Evolutionary conservation across 108 stramenopile genomes (phyloP).

Genomic region (Bacterosira constricta): DNA sequence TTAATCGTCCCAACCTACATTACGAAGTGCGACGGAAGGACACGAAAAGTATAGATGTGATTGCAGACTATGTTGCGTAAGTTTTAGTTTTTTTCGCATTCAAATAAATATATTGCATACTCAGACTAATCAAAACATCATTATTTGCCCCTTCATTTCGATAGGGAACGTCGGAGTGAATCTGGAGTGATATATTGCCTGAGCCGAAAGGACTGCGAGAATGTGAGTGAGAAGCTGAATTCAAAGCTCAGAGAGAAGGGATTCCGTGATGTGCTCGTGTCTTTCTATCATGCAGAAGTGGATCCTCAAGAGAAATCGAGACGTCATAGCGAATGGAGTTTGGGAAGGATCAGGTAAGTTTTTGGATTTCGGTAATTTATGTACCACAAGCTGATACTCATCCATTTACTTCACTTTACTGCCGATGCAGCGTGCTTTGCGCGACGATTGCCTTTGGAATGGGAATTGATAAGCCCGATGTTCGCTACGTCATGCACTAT

Average conservation of each 20-base stretch:
- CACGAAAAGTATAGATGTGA: slow-evolving; percentile 69
- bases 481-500: slow-evolving; percentile 97
- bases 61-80: slow-evolving; percentile 77
- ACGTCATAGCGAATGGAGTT: slow-evolving; percentile 92
- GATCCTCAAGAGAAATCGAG: slow-evolving; percentile 66
- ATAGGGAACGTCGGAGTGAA: slow-evolving; percentile 58
- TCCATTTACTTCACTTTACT: no score
- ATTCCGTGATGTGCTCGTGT: slow-evolving; percentile 64
- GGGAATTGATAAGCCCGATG: slow-evolving; percentile 86
- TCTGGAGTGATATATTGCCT: slow-evolving; percentile 98
- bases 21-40: slow-evolving; percentile 94
- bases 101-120: background rate
- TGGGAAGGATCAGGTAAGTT: slow-evolving; percentile 81
- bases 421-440: slow-evolving; percentile 93
- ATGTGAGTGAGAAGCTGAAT: slow-evolving; percentile 71
- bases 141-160: background rate
- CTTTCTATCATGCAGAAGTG: slow-evolving; percentile 97
- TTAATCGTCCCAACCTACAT: slow-evolving; percentile 96
- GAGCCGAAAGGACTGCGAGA: slow-evolving; percentile 95
- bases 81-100: background rate
- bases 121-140: background rate
- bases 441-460: slow-evolving; percentile 95
- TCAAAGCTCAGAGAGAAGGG: slow-evolving; percentile 63
- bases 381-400: no score
- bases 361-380: no score